A percentile compares a stretch with the other conserved stretches of the same genome.
Evolutionary conservation across 2,329 filamentous ascomycete species (phyloP).

Genomic region (Leptoxyphium fumago): DNA sequence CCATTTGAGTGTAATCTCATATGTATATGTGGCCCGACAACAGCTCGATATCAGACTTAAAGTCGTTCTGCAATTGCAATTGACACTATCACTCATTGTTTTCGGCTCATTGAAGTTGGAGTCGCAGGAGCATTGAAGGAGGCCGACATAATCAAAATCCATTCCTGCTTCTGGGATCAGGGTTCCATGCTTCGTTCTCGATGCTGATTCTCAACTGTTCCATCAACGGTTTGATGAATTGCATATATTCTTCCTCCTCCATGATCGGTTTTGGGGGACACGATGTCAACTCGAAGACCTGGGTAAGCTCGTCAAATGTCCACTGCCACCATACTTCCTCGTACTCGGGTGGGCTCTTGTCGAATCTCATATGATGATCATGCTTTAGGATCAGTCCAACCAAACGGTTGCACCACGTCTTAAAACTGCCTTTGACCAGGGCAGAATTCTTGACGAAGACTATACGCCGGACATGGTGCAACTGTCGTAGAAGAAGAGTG

Average conservation of each 20-base stretch:
- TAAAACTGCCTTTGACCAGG: constrained; percentile 22
- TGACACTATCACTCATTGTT: too few species aligned
- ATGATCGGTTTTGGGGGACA: constrained; percentile 15
- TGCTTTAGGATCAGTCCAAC: constrained; percentile 26
- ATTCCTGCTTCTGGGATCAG: constrained; percentile 19
- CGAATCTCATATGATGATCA: constrained; percentile 27
- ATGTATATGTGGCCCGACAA: too few species aligned
- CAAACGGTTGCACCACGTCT: constrained; percentile 24
- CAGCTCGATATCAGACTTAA: too few species aligned
- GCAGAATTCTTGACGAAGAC: constrained; percentile 22
- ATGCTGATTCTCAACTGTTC: constrained; percentile 21
- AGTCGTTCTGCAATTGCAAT: too few species aligned
- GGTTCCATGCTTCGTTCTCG: constrained; percentile 23
- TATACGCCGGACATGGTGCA: constrained; percentile 20
- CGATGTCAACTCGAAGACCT: constrained; percentile 19
- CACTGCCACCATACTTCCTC: constrained; percentile 27
- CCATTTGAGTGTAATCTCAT: background rate
- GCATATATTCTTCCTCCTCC: constrained; percentile 24
- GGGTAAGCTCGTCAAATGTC: constrained; percentile 16
- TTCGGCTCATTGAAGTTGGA: too few species aligned
- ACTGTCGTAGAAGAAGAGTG: constrained; percentile 18
- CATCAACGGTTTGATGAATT: constrained; percentile 22
- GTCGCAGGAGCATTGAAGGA: too few species aligned
- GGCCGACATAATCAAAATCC: background rate
- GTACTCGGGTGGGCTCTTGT: constrained; percentile 14